Evolutionary conservation across 305 asterid genomes (phyloP), one percentile per base, ranked within the genome.

Genomic region (Fraxinus baroniana): DNA sequence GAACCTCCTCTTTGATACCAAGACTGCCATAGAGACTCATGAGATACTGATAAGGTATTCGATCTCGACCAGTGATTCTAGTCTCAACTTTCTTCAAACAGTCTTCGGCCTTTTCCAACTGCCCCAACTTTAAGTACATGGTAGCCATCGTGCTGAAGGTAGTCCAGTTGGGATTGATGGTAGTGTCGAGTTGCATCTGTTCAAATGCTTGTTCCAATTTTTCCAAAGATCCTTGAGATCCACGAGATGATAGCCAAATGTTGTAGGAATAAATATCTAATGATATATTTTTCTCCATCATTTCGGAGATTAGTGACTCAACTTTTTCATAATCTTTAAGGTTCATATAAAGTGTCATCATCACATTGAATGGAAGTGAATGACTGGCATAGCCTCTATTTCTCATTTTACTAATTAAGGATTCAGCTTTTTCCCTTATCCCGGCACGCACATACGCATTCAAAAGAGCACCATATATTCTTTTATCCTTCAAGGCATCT

Each of bases 301-400:
- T 89, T 86, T 96, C 99, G 0, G 88, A 85, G 83, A 94, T 81
- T 46, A 93, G 44, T 3, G 90, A 75, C 82, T 93, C 98, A 15
- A 93, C 85, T 86, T 89, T 91, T 32, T 89, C 92, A 2, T 87
- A 88, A 62, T 91, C 96, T 74, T 91, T 87, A 79, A 91, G 89
- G 86, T 90, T 91, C 97, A 86, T 89, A 75, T 92, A 96, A 70
- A 94, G 98, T 4, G 98, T 94, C 98, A 96, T 92, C 92, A 94
- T 91, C 89, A 96, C 98, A 79, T 96, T 96, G 88, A 68, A 94
- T 0, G 98, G 97, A 75, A 93, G 97, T 17, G 98, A 66, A 74
- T 92, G 94, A 77, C 44, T 79, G 35, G 95, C 89, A 55, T 91
- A 94, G 72, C 95, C 94, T 83, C 87, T 85, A 35, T 49, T 84